phyloP scores from a whole-genome alignment of 139 green algal genomes.

The Zygnema cylindricum region DNA sequence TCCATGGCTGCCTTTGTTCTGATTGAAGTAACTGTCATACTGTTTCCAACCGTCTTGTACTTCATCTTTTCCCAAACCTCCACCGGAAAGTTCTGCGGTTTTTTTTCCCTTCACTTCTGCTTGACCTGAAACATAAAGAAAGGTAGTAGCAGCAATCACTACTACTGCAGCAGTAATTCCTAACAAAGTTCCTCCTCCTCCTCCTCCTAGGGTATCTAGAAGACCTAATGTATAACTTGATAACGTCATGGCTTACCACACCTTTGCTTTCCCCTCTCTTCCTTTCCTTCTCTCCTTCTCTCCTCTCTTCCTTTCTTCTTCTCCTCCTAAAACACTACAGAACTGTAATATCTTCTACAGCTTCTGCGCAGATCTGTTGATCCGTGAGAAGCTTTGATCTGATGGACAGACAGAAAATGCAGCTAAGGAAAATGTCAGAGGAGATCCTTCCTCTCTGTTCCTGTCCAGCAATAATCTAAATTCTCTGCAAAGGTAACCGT shows the following conservation, averaged over 20 bases:
- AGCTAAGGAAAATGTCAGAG: too few relatives aligned
- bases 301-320: not conserved
- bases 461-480: too few relatives aligned
- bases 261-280: too few relatives aligned
- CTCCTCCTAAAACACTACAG: not conserved
- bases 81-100: slow-evolving; percentile 26
- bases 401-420: too few relatives aligned
- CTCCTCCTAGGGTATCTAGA: too few relatives aligned
- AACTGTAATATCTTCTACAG: too few relatives aligned
- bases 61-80: slow-evolving; percentile 48
- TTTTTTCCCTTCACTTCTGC: slow-evolving; percentile 53
- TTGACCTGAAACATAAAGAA: slow-evolving; percentile 20
- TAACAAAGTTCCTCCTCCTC: slow-evolving; percentile 1
- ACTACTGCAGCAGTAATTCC: slow-evolving; percentile 22
- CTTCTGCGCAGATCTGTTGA: too few relatives aligned
- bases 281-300: too few relatives aligned
- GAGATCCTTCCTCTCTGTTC: too few relatives aligned
- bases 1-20: slow-evolving; percentile 50
- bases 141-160: not conserved
- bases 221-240: not conserved
- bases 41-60: slow-evolving; percentile 59
- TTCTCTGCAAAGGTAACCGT: too few relatives aligned
- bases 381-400: too few relatives aligned
- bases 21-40: slow-evolving; percentile 64
- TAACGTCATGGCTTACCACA: not conserved